Base-by-base conservation (phyloP, 805 yeast genomes). In the Candida piceae region DNA sequence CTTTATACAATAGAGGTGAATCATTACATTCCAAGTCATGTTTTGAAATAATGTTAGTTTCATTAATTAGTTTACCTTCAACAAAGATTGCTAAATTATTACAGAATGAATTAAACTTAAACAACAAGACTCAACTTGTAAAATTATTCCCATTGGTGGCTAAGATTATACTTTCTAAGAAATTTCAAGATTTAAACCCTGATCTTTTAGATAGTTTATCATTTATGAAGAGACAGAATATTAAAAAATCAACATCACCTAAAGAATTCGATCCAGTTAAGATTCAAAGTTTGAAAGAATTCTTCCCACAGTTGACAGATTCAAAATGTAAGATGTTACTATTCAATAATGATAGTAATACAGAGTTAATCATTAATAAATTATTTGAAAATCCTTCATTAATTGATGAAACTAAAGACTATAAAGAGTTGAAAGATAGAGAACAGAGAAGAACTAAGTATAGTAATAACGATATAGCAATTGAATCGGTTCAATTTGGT, bases 291-390 rank as follows among this genome's bases (percentile, higher is more conserved):
- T 48, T 72, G 29, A 40, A 55, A n/a, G 85, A 79, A 22, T 54
- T 88, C 42, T 84, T 87, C 53, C 96, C 96, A 0, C 71, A 71
- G 27, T 54, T 86, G 24, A 60, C 73, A 0, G 50, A 56, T 4
- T 57, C 63, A 1, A 70, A 76, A 51, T 71, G 80, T 0, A 60
- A 59, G n/a, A 62, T 64, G 2, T 48, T 85, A 3, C 57, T 86
- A 11, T 52, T 59, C 17, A 63, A 70, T 23, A 60, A 76, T 47
- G 64, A 69, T 29, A 60, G 70, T 29, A 64, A 75, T 37, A 74
- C 80, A 1, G 90, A 83, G 42, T 39, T 51, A 23, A 76, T 77
- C 0, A 80, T 84, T 2, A 68, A 76, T 45, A 52, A 66, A 29
- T 52, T 87, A 12, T 63, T 88, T 13, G 95, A 85, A 46, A 63